phyloP scores from a whole-genome alignment of 345 rosid genomes.

The Anastatica hierochuntica region DNA sequence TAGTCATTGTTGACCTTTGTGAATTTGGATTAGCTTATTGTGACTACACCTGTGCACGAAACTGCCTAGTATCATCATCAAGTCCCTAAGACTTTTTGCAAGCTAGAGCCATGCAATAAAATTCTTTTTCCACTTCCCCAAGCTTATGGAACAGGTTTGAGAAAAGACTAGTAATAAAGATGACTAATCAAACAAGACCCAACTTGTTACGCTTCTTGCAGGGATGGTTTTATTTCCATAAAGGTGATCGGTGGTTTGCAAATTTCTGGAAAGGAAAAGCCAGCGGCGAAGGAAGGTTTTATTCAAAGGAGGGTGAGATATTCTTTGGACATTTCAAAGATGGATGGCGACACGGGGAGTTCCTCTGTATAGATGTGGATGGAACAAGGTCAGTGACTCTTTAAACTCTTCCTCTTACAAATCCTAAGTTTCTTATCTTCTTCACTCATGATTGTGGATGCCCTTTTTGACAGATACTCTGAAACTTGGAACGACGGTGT shows the following conservation, averaged over 20 bases:
- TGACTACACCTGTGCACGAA: background rate
- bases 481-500: constrained; percentile 80
- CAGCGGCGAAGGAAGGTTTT: constrained; percentile 88
- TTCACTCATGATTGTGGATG: background rate
- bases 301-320: constrained; percentile 70
- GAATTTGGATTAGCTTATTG: background rate
- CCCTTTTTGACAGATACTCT: constrained; percentile 32
- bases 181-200: background rate
- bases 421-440: background rate
- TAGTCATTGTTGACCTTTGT: background rate
- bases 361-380: constrained; percentile 60
- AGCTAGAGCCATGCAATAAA: too few relatives aligned
- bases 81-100: background rate
- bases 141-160: background rate
- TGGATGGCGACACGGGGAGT: constrained; percentile 83
- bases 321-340: constrained; percentile 81
- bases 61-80: too few relatives aligned
- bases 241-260: constrained; percentile 89
- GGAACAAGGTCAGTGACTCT: constrained; percentile 59
- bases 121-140: too few relatives aligned
- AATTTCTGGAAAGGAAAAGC: constrained; percentile 99
- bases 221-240: constrained; percentile 96
- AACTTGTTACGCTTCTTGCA: constrained; percentile 19
- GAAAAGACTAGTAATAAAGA: background rate
- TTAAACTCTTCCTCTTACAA: background rate